Evolutionary conservation across 306 rosid genomes (phyloP).

Genomic region (Sophora flavescens): DNA sequence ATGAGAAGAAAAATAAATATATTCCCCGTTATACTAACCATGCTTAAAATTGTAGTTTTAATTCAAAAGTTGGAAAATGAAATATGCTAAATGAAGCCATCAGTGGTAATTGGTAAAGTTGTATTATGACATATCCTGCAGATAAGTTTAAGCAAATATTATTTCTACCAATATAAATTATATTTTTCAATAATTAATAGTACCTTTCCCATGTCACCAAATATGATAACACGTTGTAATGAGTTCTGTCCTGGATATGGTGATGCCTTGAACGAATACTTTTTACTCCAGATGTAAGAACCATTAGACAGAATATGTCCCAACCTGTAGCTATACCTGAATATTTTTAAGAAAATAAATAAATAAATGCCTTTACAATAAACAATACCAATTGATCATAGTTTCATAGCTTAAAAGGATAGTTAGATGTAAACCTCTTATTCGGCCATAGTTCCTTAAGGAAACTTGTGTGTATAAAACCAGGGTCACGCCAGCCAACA

Average conservation of each 20-base stretch:
- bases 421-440: slow-evolving; percentile 46
- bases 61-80: not conserved
- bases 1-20: not conserved
- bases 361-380: slow-evolving; percentile 32
- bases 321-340: slow-evolving; percentile 64
- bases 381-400: not conserved
- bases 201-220: slow-evolving; percentile 97
- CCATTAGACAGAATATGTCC: slow-evolving; percentile 61
- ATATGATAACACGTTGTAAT: slow-evolving; percentile 76
- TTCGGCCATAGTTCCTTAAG: slow-evolving; percentile 79
- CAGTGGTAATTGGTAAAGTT: not conserved
- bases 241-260: slow-evolving; percentile 89
- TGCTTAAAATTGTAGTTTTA: not conserved
- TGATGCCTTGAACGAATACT: slow-evolving; percentile 67
- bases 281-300: slow-evolving; percentile 59
- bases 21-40: not conserved
- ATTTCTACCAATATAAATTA: not conserved
- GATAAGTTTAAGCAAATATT: not conserved
- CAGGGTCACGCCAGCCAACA: slow-evolving; percentile 91
- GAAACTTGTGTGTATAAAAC: slow-evolving; percentile 87
- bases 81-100: not conserved
- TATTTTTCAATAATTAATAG: not conserved
- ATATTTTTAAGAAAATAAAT: not conserved
- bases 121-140: not conserved
- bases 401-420: not conserved